Percentiles rank a stretch among this genome's conserved stretches.
phyloP scores from a whole-genome alignment of 257 asterid genomes.

The Solanum arcanum region DNA sequence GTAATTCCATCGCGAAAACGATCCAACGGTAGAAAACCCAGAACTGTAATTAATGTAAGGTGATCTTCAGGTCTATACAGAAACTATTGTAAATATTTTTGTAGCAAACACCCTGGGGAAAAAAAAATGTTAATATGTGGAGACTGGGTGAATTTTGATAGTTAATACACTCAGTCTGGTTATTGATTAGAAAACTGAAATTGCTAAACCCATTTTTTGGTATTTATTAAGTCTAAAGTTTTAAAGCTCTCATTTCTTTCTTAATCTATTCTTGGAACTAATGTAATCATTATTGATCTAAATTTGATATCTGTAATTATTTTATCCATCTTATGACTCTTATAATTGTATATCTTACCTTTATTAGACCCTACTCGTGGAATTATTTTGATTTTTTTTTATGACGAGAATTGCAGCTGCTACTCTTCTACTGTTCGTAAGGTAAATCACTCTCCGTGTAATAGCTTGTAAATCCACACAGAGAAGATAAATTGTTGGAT shows the following conservation, averaged over 20 bases:
- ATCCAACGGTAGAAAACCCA: slow-evolving; percentile 41
- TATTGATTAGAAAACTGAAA: background rate
- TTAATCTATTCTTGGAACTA: background rate
- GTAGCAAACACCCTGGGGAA: background rate
- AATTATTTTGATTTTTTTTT: too few species aligned
- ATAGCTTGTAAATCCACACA: too few species aligned
- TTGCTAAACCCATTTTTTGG: background rate
- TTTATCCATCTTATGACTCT: background rate
- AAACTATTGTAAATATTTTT: background rate
- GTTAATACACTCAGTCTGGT: slow-evolving; percentile 8
- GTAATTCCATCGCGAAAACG: slow-evolving; percentile 33
- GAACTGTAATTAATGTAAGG: slow-evolving; percentile 17
- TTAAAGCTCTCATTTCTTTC: background rate
- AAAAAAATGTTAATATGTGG: background rate
- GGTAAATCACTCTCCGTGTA: too few species aligned
- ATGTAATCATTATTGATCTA: background rate
- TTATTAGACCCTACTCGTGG: too few species aligned
- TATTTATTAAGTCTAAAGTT: background rate
- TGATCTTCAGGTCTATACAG: background rate
- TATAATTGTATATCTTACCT: background rate
- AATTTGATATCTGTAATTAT: background rate
- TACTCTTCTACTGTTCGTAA: too few species aligned
- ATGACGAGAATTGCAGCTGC: too few species aligned
- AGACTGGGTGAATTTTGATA: slow-evolving; percentile 11
- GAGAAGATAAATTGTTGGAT: too few species aligned